Percentiles rank a stretch among this genome's conserved stretches.
These are phyloP conservation scores for Geranomyces michiganensis DNA, from an alignment of 192 early-diverging fungal species.

Conservation along the genomic window DNA sequence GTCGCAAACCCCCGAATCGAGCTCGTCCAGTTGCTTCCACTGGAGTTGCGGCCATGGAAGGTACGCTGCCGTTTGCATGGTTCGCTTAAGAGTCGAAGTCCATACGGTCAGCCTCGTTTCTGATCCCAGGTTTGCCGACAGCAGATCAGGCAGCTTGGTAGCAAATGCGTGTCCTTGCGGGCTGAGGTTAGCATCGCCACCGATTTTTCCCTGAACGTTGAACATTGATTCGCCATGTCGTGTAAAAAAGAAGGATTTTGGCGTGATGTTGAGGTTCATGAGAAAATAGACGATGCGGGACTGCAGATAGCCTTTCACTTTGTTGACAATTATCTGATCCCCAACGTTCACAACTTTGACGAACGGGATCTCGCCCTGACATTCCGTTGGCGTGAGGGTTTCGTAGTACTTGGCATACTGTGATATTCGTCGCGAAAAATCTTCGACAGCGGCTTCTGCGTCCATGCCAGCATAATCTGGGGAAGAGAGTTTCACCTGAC, in stretches of 20 bases:
- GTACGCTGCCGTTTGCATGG: constrained; percentile 82
- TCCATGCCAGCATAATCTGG: constrained; percentile 91
- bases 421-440: constrained; percentile 88
- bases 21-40: constrained; percentile 98
- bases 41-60: constrained; percentile 86
- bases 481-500: constrained; percentile 82
- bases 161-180: constrained; percentile 89
- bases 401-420: constrained; percentile 94
- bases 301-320: constrained; percentile 93
- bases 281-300: constrained; percentile 97
- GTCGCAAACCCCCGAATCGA: constrained; percentile 97
- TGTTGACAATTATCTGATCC: constrained; percentile 83
- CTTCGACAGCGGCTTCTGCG: constrained; percentile 81
- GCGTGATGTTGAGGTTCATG: constrained; percentile 98
- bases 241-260: constrained; percentile 87
- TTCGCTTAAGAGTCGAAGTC: constrained; percentile 95
- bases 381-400: constrained; percentile 66
- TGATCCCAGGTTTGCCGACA: constrained; percentile 71
- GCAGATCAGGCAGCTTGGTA: constrained; percentile 76
- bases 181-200: constrained; percentile 90
- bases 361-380: constrained; percentile 68
- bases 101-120: constrained; percentile 69
- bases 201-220: constrained; percentile 91
- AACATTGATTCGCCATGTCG: constrained; percentile 86
- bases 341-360: constrained; percentile 97